These are phyloP conservation scores for Cyanidium caldarium DNA, from an alignment of 23 red algal species.

Conservation along the genomic window DNA sequence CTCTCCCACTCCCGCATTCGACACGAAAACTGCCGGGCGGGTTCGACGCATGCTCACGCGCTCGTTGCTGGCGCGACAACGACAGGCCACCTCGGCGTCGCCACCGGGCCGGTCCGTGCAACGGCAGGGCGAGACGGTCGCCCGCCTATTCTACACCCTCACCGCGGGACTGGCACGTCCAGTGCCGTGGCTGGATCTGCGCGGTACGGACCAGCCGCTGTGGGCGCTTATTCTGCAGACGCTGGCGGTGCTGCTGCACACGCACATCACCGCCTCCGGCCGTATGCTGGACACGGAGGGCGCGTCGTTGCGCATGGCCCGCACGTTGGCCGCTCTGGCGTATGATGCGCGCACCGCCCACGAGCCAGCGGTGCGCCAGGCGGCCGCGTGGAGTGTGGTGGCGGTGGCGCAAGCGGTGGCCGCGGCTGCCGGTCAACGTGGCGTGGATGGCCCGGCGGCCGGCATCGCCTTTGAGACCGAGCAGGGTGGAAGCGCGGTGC, in stretches of 20 bases:
- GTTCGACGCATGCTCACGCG: not conserved
- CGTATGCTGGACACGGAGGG: not conserved
- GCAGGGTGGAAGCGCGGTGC: too few relatives aligned
- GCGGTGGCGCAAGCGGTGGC: not conserved
- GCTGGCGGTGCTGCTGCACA: not conserved
- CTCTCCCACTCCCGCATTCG: too few relatives aligned
- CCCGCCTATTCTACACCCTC: not conserved
- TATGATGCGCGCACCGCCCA: not conserved
- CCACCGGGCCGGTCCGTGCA: not conserved
- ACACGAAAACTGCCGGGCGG: not conserved
- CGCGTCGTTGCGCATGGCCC: not conserved
- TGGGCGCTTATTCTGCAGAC: not conserved
- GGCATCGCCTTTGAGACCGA: too few relatives aligned
- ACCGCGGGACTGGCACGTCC: not conserved
- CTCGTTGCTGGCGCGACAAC: not conserved
- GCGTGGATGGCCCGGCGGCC: not conserved
- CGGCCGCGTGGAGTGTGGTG: not conserved
- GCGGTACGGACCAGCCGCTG: not conserved
- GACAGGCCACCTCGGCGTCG: not conserved
- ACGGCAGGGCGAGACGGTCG: not conserved
- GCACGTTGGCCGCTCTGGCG: not conserved
- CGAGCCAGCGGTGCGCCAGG: not conserved
- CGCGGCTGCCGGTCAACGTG: too few relatives aligned
- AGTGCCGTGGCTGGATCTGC: not conserved
- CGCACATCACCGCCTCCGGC: not conserved